phyloP scores from a whole-genome alignment of 768 basidiomycete genomes.

The Daedaleopsis sinensis region DNA sequence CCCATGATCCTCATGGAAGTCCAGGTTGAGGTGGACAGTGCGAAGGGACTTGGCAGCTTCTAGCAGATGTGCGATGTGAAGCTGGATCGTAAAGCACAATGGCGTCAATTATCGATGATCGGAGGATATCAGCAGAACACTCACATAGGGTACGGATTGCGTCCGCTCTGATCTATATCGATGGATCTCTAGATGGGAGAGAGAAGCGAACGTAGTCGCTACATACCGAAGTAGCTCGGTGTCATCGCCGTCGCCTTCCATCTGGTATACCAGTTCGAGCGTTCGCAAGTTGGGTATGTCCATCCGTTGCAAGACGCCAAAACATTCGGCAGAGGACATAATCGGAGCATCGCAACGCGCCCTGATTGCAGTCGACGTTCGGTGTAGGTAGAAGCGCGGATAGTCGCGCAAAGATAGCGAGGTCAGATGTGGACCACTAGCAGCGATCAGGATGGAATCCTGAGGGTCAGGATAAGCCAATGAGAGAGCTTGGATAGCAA shows the following conservation, averaged over 20 bases:
- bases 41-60: not conserved
- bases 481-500: not conserved
- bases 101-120: too few species aligned
- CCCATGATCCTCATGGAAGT: not conserved
- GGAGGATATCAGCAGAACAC: not conserved
- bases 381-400: not conserved
- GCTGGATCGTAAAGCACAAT: not conserved
- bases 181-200: not conserved
- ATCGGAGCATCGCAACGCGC: not conserved
- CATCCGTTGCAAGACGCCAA: constrained; percentile 1
- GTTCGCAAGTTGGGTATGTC: not conserved
- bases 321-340: constrained; percentile 1
- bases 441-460: not conserved
- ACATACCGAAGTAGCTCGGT: constrained; percentile 4
- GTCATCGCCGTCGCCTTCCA: not conserved
- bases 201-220: not conserved
- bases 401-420: not conserved
- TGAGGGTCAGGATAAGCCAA: not conserved
- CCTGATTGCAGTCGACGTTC: not conserved
- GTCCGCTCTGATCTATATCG: not conserved
- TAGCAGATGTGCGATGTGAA: not conserved
- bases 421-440: not conserved
- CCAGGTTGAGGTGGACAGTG: constrained; percentile 1
- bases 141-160: not conserved
- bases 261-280: constrained; percentile 1